Conservation (phyloP, 805 yeast species). For the Sugiyamaella chiloensis region DNA sequence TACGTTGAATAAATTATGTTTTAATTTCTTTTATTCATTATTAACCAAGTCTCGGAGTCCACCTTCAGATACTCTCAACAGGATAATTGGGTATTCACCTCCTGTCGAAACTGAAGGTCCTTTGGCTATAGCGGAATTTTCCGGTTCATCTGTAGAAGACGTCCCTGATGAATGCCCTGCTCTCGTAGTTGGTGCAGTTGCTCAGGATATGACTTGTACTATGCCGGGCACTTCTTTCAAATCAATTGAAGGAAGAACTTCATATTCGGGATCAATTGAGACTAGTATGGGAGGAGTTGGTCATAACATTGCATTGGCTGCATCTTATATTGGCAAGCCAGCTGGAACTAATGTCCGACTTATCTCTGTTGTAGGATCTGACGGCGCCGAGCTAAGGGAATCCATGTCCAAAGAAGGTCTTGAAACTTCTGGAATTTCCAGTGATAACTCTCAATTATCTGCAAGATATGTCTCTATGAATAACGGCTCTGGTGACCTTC, state of each 20-base stretch:
- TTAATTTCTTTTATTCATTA: no score
- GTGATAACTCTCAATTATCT: slow-evolving; percentile 38
- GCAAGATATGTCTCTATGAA: slow-evolving; percentile 77
- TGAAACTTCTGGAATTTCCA: slow-evolving; percentile 41
- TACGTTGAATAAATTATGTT: slow-evolving; percentile 11
- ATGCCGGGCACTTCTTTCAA: slow-evolving; percentile 36
- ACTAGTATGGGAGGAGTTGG: slow-evolving; percentile 83
- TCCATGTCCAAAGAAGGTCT: slow-evolving; percentile 30
- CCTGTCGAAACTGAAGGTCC: no score
- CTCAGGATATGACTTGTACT: slow-evolving; percentile 65
- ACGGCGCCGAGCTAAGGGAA: slow-evolving; percentile 31
- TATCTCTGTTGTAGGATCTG: slow-evolving; percentile 62
- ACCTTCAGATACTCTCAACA: no score
- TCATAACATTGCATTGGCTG: slow-evolving; percentile 69
- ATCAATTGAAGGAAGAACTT: slow-evolving; percentile 46
- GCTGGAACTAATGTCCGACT: slow-evolving; percentile 35
- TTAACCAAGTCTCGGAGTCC: no score
- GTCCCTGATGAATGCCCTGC: slow-evolving; percentile 26
- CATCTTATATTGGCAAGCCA: slow-evolving; percentile 36
- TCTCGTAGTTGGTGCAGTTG: slow-evolving; percentile 69
- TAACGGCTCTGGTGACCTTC: slow-evolving; percentile 55
- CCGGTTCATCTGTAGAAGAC: no score
- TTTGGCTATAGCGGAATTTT: no score
- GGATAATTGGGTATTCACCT: no score
- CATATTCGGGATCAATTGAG: slow-evolving; percentile 63